Evolutionary conservation across 306 rosid species (phyloP).

Genomic region (Castanea sativa): DNA sequence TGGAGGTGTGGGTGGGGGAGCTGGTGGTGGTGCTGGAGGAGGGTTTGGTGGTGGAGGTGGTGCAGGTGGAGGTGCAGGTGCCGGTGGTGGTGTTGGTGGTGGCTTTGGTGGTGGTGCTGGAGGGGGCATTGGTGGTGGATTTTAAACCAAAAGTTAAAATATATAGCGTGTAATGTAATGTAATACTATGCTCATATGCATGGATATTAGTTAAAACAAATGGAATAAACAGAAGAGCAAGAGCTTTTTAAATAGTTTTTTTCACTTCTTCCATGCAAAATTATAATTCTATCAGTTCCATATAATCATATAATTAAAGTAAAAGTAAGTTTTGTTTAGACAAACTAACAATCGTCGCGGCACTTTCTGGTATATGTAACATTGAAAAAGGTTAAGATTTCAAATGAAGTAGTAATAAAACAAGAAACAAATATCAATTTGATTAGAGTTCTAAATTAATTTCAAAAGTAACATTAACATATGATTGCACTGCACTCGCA

Average conservation of each 20-base stretch:
- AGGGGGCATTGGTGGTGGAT: constrained; percentile 39
- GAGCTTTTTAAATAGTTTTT: no score
- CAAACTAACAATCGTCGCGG: no score
- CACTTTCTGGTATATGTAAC: no score
- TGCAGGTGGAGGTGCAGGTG: constrained; percentile 13
- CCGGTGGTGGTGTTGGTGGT: constrained; percentile 16
- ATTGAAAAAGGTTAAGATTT: no score
- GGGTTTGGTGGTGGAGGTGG: constrained; percentile 32
- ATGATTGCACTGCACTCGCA: background rate
- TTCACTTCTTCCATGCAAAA: no score
- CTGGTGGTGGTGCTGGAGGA: background rate
- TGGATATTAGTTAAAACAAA: background rate
- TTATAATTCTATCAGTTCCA: no score
- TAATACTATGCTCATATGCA: background rate
- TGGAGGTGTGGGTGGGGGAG: background rate
- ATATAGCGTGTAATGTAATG: background rate
- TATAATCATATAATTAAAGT: no score
- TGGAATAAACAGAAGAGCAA: no score
- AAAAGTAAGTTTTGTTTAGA: no score
- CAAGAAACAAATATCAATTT: background rate
- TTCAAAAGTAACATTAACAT: background rate
- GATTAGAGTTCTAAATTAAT: background rate
- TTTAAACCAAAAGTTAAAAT: constrained; percentile 13
- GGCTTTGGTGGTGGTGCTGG: constrained; percentile 36
- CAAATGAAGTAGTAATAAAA: background rate